Evolutionary conservation across 2,329 filamentous ascomycete species (phyloP).

Genomic region (Fusarium ambrosium): DNA sequence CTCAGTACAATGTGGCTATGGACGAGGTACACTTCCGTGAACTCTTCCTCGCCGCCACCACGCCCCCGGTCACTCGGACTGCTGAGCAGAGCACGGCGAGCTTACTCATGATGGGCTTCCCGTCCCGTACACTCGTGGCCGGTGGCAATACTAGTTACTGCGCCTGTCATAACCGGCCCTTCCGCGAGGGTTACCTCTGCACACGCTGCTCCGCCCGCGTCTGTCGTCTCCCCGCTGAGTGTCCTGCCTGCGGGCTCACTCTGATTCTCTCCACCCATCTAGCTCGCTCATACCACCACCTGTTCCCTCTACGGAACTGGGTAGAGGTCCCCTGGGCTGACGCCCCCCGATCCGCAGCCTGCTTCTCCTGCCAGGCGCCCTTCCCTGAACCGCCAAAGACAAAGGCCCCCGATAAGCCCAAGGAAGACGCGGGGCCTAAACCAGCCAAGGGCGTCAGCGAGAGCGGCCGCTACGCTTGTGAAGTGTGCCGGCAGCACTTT

Average conservation of each 20-base stretch:
- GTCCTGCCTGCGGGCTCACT: slow-evolving; percentile 90
- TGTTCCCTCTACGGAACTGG: slow-evolving; percentile 94
- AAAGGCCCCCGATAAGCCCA: slow-evolving; percentile 38
- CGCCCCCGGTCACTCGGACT: slow-evolving; percentile 85
- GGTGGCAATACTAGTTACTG: slow-evolving; percentile 79
- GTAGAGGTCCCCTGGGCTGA: slow-evolving; percentile 86
- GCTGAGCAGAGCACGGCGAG: slow-evolving; percentile 70
- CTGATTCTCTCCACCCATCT: slow-evolving; percentile 95
- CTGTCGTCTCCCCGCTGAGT: slow-evolving; percentile 90
- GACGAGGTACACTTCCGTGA: slow-evolving; percentile 85
- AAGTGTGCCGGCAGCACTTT: slow-evolving; percentile 89
- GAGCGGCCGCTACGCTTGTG: slow-evolving; percentile 89
- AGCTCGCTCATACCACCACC: slow-evolving; percentile 91
- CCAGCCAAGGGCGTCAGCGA: slow-evolving; percentile 79
- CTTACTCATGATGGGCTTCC: slow-evolving; percentile 98
- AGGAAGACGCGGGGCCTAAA: slow-evolving; percentile 41
- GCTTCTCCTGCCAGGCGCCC: slow-evolving; percentile 80
- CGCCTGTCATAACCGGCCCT: slow-evolving; percentile 89
- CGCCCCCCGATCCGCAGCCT: slow-evolving; percentile 73
- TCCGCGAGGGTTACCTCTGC: slow-evolving; percentile 88
- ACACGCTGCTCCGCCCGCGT: slow-evolving; percentile 91
- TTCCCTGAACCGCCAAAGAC: slow-evolving; percentile 71
- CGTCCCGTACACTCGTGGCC: slow-evolving; percentile 83
- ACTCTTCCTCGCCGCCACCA: slow-evolving; percentile 89
- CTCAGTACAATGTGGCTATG: slow-evolving; percentile 85